These are phyloP conservation scores for Amylostereum areolatum DNA, from an alignment of 1,284 basidiomycete genomes.

Conservation along the genomic window DNA sequence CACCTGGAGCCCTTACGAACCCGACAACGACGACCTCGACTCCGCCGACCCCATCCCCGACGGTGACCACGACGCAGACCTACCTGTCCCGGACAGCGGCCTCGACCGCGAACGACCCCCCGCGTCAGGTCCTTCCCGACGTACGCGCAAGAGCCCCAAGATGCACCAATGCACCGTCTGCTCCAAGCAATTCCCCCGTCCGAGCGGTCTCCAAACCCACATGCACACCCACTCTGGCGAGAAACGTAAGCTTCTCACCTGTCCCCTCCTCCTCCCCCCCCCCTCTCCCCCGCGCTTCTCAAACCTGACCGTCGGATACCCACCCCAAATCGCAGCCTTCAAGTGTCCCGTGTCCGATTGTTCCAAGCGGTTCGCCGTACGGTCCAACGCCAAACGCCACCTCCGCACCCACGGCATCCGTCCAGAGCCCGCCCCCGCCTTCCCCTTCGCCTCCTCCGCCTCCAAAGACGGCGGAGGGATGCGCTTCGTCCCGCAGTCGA, in stretches of 20 bases:
- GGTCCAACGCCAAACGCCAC: constrained; percentile 61
- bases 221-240: constrained; percentile 68
- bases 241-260: constrained; percentile 41
- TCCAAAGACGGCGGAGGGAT: too few relatives aligned
- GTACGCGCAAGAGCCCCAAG: constrained; percentile 36
- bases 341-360: constrained; percentile 50
- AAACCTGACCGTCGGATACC: neutral
- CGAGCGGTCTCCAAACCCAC: constrained; percentile 64
- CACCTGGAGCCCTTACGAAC: too few relatives aligned
- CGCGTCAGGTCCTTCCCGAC: constrained; percentile 3
- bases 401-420: constrained; percentile 46
- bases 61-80: too few relatives aligned
- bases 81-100: neutral
- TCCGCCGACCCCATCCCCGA: too few relatives aligned
- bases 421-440: constrained; percentile 23
- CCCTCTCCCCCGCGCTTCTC: neutral
- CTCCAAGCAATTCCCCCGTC: constrained; percentile 54
- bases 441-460: constrained; percentile 3
- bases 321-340: constrained; percentile 34
- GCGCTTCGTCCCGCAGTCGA: too few relatives aligned
- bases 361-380: constrained; percentile 53
- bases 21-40: too few relatives aligned
- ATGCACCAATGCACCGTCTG: constrained; percentile 52
- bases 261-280: neutral
- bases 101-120: constrained; percentile 1